Evolutionary conservation across 192 early-diverging fungal species (phyloP).

Genomic region (Glomus cerebriforme): DNA sequence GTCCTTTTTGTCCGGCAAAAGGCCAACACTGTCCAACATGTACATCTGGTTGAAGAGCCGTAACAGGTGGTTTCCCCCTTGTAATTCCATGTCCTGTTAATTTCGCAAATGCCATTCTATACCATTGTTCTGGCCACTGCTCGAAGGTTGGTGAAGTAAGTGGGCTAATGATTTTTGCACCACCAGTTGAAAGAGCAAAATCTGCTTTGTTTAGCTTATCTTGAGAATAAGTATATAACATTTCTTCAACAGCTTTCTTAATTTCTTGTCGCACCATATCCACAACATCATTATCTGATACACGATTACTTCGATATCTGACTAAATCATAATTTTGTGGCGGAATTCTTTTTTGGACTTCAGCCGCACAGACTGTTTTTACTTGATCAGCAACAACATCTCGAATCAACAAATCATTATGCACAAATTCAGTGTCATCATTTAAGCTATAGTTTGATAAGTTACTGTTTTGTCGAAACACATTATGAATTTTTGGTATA

Average conservation of each 20-base stretch:
- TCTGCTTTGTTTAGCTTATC: constrained; percentile 62
- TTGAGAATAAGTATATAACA: constrained; percentile 59
- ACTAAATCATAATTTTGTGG: neutral
- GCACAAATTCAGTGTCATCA: neutral
- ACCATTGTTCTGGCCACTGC: constrained; percentile 10
- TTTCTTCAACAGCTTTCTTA: constrained; percentile 53
- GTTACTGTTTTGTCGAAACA: neutral
- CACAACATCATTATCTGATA: neutral
- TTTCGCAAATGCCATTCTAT: neutral
- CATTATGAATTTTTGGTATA: neutral
- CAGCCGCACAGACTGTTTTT: constrained; percentile 8
- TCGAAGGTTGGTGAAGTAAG: constrained; percentile 56
- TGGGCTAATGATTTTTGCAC: constrained; percentile 60
- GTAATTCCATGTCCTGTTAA: neutral
- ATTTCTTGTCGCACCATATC: constrained; percentile 18
- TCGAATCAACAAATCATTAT: constrained; percentile 17
- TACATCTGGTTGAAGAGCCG: constrained; percentile 45
- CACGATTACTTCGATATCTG: neutral
- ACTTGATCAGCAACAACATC: constrained; percentile 5
- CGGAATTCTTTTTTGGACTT: constrained; percentile 21
- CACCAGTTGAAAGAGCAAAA: constrained; percentile 67
- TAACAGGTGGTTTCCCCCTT: constrained; percentile 19
- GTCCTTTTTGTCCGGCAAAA: constrained; percentile 63
- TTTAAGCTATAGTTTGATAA: neutral
- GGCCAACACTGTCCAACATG: constrained; percentile 78